Evolutionary conservation across 768 basidiomycete species (phyloP).

Genomic region (Tylopilus rubrobrunneus): DNA sequence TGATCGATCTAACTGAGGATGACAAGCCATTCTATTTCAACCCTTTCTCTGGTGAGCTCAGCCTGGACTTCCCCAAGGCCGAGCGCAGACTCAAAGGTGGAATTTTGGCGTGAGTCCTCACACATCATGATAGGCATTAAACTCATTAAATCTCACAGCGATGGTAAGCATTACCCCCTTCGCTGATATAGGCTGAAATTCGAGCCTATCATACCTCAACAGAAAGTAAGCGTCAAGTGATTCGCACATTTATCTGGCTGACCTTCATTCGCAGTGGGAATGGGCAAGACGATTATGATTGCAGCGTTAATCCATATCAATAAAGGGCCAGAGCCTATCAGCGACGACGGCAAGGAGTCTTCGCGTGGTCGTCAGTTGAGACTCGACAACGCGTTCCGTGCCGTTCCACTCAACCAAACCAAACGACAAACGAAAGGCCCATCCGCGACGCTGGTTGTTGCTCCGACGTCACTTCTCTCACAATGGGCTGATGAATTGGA

Average conservation of each 20-base stretch:
- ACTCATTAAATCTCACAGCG: conserved; percentile 25
- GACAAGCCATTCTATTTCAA: conserved; percentile 86
- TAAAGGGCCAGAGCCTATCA: conserved; percentile 41
- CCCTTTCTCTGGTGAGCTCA: conserved; percentile 87
- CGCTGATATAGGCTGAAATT: conserved; percentile 2
- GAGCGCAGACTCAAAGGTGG: conserved; percentile 79
- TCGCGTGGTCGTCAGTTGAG: conserved; percentile 54
- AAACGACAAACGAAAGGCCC: conserved; percentile 29
- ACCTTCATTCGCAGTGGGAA: conserved; percentile 62
- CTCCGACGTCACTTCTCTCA: conserved; percentile 84
- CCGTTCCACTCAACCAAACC: conserved; percentile 34
- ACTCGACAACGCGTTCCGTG: conserved; percentile 60
- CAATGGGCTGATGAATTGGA: conserved; percentile 95
- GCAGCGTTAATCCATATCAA: conserved; percentile 86
- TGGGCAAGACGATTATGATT: conserved; percentile 94
- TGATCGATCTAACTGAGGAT: conserved; percentile 78
- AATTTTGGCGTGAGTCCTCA: conserved; percentile 73
- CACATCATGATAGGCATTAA: background rate
- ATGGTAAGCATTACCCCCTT: conserved; percentile 26
- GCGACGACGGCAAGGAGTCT: conserved; percentile 24
- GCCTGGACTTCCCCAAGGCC: conserved; percentile 77
- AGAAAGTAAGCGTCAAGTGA: conserved; percentile 46
- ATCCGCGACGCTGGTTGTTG: conserved; percentile 82
- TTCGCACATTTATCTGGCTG: conserved; percentile 1
- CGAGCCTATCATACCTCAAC: conserved; percentile 1